Evolutionary conservation across 371 early-diverging fungal species (phyloP).

Genomic region (Encephalitozoon intestinalis): DNA sequence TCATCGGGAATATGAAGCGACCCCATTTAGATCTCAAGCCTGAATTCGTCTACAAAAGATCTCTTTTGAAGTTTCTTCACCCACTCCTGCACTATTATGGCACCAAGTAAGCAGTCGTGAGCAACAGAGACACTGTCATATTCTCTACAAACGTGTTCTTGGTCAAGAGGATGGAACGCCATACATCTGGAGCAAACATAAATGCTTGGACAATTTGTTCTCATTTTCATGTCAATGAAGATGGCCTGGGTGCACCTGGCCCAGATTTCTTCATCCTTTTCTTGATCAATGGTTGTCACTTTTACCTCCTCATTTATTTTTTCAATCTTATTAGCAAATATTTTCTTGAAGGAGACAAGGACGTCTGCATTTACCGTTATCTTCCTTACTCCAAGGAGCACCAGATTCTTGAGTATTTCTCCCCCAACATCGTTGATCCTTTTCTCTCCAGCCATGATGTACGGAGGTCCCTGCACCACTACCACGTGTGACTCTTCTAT

Average conservation of each 20-base stretch:
- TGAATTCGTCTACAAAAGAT: conserved; percentile 1
- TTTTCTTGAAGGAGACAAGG: conserved; percentile 4
- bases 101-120: conserved; percentile 46
- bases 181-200: conserved; percentile 2
- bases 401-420: conserved; percentile 51
- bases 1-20: neutral
- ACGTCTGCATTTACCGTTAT: conserved; percentile 13
- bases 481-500: conserved; percentile 4
- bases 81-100: conserved; percentile 42
- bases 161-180: neutral
- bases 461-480: neutral
- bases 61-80: conserved; percentile 30
- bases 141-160: neutral
- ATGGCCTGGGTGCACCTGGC: neutral
- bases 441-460: neutral
- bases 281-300: neutral
- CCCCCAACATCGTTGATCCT: conserved; percentile 8
- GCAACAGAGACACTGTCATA: neutral
- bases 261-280: neutral
- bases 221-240: neutral
- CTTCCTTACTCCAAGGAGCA: conserved; percentile 29
- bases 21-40: neutral
- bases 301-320: conserved; percentile 36
- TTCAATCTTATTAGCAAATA: conserved; percentile 10
- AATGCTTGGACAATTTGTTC: neutral